These are phyloP conservation scores for Cutaneotrichosporon sp. DNA, from an alignment of 1,284 basidiomycete genomes.

Conservation along the genomic window DNA sequence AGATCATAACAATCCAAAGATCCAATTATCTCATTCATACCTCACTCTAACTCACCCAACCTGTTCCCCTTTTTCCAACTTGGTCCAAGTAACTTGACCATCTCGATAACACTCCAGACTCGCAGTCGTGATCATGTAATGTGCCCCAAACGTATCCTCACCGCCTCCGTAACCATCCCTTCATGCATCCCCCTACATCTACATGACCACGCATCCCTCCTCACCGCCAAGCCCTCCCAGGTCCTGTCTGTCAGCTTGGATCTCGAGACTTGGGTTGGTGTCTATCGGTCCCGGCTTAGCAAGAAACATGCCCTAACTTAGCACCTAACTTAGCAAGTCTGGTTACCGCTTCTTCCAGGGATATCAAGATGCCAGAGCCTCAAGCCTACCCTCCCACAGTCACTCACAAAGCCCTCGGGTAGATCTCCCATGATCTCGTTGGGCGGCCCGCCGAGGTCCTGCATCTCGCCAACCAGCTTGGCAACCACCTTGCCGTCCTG, in stretches of 20 bases:
- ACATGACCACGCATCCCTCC: slow-evolving; percentile 46
- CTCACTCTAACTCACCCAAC: too few relatives aligned
- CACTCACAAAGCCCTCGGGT: slow-evolving; percentile 67
- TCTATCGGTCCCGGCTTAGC: too few relatives aligned
- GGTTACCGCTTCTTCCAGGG: too few relatives aligned
- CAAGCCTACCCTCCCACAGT: not conserved
- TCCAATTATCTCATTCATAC: too few relatives aligned
- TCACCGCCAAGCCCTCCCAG: slow-evolving; percentile 43
- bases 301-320: too few relatives aligned
- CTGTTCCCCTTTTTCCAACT: too few relatives aligned
- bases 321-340: too few relatives aligned
- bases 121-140: not conserved
- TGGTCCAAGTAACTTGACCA: too few relatives aligned
- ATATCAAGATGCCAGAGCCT: too few relatives aligned
- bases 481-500: slow-evolving; percentile 55
- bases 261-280: not conserved
- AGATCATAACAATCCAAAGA: too few relatives aligned
- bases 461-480: slow-evolving; percentile 45
- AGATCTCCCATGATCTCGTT: slow-evolving; percentile 87
- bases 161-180: not conserved
- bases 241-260: slow-evolving; percentile 31
- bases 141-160: not conserved
- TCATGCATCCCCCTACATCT: slow-evolving; percentile 8
- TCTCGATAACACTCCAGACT: not conserved
- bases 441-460: slow-evolving; percentile 75